A percentile compares a stretch with the other conserved stretches of the same genome.
phyloP scores from a whole-genome alignment of 208 protist genomes.

The Wallacemonas sp. region DNA sequence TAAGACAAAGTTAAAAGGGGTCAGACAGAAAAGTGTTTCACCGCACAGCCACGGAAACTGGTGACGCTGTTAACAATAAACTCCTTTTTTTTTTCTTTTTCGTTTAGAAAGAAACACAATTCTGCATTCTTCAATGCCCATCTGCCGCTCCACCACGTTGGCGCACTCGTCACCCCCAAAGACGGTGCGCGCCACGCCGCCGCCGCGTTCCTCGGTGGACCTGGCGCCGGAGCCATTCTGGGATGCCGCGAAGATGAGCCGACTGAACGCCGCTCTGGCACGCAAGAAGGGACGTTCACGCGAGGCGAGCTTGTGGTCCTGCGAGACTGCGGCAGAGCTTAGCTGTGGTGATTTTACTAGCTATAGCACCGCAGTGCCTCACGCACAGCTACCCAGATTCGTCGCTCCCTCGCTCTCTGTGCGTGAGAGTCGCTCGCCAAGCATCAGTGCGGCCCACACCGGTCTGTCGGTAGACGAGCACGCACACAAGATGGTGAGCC shows the following conservation, averaged over 20 bases:
- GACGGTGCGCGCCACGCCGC: not conserved
- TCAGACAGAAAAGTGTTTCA: no score
- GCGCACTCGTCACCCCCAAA: constrained; percentile 8
- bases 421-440: not conserved
- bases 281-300: not conserved
- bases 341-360: not conserved
- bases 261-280: constrained; percentile 3
- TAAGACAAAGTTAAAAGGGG: not conserved
- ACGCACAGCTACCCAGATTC: not conserved
- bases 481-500: not conserved
- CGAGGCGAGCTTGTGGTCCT: not conserved
- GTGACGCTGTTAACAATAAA: no score
- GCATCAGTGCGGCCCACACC: not conserved
- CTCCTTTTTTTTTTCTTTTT: no score
- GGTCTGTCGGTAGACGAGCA: not conserved
- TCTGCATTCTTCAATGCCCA: not conserved
- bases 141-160: not conserved
- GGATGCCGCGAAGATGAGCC: constrained; percentile 9
- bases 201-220: not conserved
- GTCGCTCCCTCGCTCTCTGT: not conserved
- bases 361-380: not conserved
- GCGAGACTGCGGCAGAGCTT: not conserved
- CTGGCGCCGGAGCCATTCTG: not conserved
- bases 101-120: constrained; percentile 7
- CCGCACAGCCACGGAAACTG: no score